Base-by-base conservation (phyloP, 2,329 filamentous ascomycete genomes). In the Aspergillus unguis region DNA sequence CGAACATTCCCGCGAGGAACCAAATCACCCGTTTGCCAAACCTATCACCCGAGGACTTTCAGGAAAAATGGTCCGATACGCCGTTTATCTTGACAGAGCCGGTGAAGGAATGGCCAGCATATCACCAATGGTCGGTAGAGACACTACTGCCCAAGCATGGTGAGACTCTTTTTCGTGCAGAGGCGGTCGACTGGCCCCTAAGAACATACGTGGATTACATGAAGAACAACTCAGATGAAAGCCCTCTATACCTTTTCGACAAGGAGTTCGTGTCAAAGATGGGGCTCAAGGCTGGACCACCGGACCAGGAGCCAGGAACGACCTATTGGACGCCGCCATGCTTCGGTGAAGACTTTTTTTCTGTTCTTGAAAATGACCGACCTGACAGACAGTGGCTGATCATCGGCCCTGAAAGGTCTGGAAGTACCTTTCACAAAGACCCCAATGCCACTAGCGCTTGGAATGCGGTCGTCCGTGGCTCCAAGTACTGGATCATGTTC, bases 401-500 rank as follows among this genome's bases (percentile, higher is more conserved):
- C 64, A 81, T 96, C 58, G 92, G 92, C 0, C 91, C 92, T 1
- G 84, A 86, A 57, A 80, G 91, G 53, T 95, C 90, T 65, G 92
- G 92, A 29, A 95, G 89, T 60, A 96, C 92, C 4, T 97, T 96
- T 68, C 92, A 97, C 76, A 96, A 96, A 69, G 84, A 86, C 62
- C 84, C 83, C 2, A 85, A 86, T 65, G 82, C 81, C 1, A 85
- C 80, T 17, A 77, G 85, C 62, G 92, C 94, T 0, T 97, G 92
- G 94, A 97, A 97, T 68, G 92, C 92, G 1, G 90, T 96, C 10
- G 77, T 97, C 28, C 84, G 87, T 54, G 94, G 92, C 4, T 84
- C 86, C 32, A 97, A 97, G 68, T 97, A 97, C 77, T 97, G 94
- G 92, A 92, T 97, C 70, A 95, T 97, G 90, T 97, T 97, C 66